Conservation (phyloP, 306 rosid species). For the Heteromeles arbutifolia region DNA sequence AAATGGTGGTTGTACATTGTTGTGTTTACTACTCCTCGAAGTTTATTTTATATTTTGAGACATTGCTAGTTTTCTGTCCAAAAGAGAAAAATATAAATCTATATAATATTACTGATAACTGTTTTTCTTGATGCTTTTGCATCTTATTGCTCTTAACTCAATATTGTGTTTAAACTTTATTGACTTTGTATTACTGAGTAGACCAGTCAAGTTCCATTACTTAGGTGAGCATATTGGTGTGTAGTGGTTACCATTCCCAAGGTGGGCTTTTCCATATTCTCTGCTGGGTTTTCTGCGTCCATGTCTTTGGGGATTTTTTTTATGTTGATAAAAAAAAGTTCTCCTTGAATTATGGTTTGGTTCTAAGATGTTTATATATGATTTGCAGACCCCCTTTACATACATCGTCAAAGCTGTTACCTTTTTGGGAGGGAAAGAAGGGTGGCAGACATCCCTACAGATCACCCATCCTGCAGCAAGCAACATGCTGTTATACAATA, state of each 20-base stretch:
- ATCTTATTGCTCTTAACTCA: background rate
- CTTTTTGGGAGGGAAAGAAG: constrained; percentile 98
- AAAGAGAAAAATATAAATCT: background rate
- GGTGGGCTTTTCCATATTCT: background rate
- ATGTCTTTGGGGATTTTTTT: background rate
- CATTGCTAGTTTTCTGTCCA: background rate
- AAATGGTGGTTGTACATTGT: background rate
- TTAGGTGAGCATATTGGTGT: background rate
- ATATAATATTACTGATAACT: background rate
- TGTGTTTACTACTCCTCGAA: background rate
- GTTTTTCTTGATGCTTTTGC: background rate
- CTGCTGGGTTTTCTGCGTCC: background rate
- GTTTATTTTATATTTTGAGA: background rate
- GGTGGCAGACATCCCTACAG: constrained; percentile 95
- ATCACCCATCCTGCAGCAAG: constrained; percentile 99
- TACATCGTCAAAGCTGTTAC: constrained; percentile 95
- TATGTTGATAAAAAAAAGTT: background rate
- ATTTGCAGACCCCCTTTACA: constrained; percentile 80
- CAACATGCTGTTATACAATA: constrained; percentile 96
- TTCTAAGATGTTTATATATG: constrained; percentile 28
- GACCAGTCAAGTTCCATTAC: background rate
- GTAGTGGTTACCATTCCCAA: background rate
- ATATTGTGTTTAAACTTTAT: background rate
- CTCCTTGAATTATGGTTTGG: background rate
- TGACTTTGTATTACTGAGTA: background rate